Evolutionary conservation across 2,329 filamentous ascomycete species (phyloP).

Genomic region (Neonectria hederae): DNA sequence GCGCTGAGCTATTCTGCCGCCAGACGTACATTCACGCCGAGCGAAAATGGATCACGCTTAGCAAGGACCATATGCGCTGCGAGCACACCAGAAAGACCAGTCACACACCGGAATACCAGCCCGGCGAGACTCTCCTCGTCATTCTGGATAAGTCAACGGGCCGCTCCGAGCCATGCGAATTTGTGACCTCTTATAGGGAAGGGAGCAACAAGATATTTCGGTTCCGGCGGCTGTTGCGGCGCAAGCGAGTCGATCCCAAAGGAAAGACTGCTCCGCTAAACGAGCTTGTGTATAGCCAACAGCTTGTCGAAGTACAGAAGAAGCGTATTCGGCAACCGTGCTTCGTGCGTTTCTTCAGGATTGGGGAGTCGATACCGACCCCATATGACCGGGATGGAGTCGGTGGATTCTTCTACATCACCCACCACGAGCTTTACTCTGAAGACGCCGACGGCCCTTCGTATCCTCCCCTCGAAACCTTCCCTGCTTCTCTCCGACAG

Average conservation of each 20-base stretch:
- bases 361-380: slow-evolving; percentile 57
- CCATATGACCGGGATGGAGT: slow-evolving; percentile 74
- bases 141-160: slow-evolving; percentile 42
- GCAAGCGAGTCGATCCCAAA: slow-evolving; percentile 50
- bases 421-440: slow-evolving; percentile 44
- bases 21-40: slow-evolving; percentile 72
- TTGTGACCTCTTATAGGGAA: slow-evolving; percentile 52
- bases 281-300: slow-evolving; percentile 66
- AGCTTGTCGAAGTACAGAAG: slow-evolving; percentile 49
- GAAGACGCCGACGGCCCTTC: slow-evolving; percentile 1
- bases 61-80: slow-evolving; percentile 65
- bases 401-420: slow-evolving; percentile 74
- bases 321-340: slow-evolving; percentile 64
- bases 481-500: slow-evolving; percentile 57
- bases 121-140: slow-evolving; percentile 70
- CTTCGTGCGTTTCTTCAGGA: slow-evolving; percentile 64
- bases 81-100: slow-evolving; percentile 44
- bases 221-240: slow-evolving; percentile 64
- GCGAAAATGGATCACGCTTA: slow-evolving; percentile 69
- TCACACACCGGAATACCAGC: slow-evolving; percentile 46
- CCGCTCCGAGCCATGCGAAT: slow-evolving; percentile 68
- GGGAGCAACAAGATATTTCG: slow-evolving; percentile 37
- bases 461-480: slow-evolving; percentile 49
- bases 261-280: slow-evolving; percentile 56
- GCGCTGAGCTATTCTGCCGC: slow-evolving; percentile 71